A percentile compares a stretch with the other conserved stretches of the same genome.
These are phyloP conservation scores for Rosa lucieae DNA, from an alignment of 306 rosid species.

Conservation along the genomic window DNA sequence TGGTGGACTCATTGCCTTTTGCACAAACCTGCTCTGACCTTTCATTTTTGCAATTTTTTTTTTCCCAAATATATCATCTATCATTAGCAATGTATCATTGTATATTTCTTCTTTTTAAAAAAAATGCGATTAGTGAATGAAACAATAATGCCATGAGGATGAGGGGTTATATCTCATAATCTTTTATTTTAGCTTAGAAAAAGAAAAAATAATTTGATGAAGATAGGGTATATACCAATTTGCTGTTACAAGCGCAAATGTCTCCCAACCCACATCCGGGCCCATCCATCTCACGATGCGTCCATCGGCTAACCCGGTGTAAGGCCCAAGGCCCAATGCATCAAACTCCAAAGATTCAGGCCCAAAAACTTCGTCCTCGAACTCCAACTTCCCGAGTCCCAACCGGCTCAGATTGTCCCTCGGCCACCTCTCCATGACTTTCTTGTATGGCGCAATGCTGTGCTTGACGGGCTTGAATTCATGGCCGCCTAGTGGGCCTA, in stretches of 20 bases:
- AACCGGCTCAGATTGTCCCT: conserved; percentile 71
- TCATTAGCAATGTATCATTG: background rate
- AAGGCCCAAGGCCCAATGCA: conserved; percentile 71
- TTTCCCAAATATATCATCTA: background rate
- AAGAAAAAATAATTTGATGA: background rate
- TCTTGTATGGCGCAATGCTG: conserved; percentile 71
- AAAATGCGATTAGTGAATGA: background rate
- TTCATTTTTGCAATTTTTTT: conserved; percentile 15
- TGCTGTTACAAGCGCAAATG: conserved; percentile 72
- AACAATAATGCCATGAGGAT: background rate
- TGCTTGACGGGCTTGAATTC: conserved; percentile 78
- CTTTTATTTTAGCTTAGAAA: background rate
- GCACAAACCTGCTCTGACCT: conserved; percentile 80
- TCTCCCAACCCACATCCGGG: conserved; percentile 77
- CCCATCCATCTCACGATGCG: conserved; percentile 98
- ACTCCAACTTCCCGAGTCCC: conserved; percentile 62
- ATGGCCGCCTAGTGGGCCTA: conserved; percentile 68
- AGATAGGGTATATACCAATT: conserved; percentile 46
- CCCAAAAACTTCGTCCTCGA: conserved; percentile 71
- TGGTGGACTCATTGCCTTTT: conserved; percentile 75
- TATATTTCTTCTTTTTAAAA: background rate
- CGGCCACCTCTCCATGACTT: conserved; percentile 81
- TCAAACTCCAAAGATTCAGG: conserved; percentile 94
- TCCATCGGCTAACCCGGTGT: conserved; percentile 86
- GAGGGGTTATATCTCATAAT: background rate